A percentile compares a stretch with the other conserved stretches of the same genome.
phyloP scores from a whole-genome alignment of 768 basidiomycete species.

The Suillus subaureus region DNA sequence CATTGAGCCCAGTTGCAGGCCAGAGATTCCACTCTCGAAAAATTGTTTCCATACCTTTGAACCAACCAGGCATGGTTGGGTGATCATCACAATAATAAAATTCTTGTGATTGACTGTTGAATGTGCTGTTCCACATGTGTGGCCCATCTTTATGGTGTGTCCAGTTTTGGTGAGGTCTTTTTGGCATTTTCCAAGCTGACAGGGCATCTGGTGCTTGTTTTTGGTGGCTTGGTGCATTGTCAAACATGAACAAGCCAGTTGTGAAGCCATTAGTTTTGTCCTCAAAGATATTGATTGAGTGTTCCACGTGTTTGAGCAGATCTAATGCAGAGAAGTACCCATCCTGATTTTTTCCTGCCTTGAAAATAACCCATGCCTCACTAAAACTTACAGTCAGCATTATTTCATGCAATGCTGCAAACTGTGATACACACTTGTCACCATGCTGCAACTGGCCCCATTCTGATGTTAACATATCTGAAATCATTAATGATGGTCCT shows the following conservation, averaged over 20 bases:
- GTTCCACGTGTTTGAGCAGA: conserved; percentile 20
- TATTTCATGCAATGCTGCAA: neutral
- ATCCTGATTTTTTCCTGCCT: conserved; percentile 25
- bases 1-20: neutral
- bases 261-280: conserved; percentile 16
- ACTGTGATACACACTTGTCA: neutral
- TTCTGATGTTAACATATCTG: neutral
- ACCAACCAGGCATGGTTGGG: neutral
- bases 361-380: conserved; percentile 16
- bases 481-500: neutral
- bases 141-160: neutral
- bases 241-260: conserved; percentile 25
- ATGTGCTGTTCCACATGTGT: neutral
- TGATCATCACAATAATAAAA: neutral
- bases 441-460: neutral
- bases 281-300: conserved; percentile 25
- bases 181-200: conserved; percentile 23
- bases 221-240: conserved; percentile 31
- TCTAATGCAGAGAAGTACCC: conserved; percentile 29
- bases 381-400: neutral
- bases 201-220: conserved; percentile 26
- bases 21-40: neutral
- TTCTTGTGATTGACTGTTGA: neutral
- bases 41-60: neutral
- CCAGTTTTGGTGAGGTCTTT: neutral